Evolutionary conservation across 768 basidiomycete genomes (phyloP).

Genomic region (Boletus subparvulus): DNA sequence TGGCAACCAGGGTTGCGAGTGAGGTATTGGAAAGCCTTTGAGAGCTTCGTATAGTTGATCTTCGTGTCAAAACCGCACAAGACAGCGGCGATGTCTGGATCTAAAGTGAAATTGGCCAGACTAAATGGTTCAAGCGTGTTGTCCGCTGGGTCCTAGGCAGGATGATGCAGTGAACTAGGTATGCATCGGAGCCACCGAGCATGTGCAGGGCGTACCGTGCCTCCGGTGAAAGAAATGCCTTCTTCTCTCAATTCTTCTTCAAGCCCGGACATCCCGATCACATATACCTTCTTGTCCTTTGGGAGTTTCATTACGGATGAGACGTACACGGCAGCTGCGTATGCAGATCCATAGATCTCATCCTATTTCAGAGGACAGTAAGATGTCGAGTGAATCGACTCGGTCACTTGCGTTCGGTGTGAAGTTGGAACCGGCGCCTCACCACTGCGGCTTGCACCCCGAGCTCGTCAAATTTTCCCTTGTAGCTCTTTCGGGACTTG

Average conservation of each 20-base stretch:
- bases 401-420: not conserved
- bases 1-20: conserved; percentile 73
- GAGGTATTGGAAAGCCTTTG: conserved; percentile 90
- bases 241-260: conserved; percentile 93
- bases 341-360: conserved; percentile 96
- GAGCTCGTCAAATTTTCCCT: conserved; percentile 86
- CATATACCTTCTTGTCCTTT: conserved; percentile 91
- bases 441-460: conserved; percentile 85
- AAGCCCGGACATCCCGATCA: conserved; percentile 87
- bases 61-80: conserved; percentile 88
- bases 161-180: not conserved
- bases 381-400: not conserved
- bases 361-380: conserved; percentile 52
- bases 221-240: conserved; percentile 77
- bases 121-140: conserved; percentile 69
- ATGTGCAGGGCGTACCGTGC: conserved; percentile 59
- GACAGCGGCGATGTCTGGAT: conserved; percentile 85
- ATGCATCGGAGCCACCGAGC: not conserved
- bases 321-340: conserved; percentile 78
- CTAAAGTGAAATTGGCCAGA: conserved; percentile 66
- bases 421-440: conserved; percentile 32
- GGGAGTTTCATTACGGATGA: conserved; percentile 88
- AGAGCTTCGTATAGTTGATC: conserved; percentile 92
- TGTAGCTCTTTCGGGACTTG: conserved; percentile 86
- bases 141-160: conserved; percentile 77